These are phyloP conservation scores for Miscanthus lutarioriparius DNA, from an alignment of 176 grass and related monocot species.

Conservation along the genomic window DNA sequence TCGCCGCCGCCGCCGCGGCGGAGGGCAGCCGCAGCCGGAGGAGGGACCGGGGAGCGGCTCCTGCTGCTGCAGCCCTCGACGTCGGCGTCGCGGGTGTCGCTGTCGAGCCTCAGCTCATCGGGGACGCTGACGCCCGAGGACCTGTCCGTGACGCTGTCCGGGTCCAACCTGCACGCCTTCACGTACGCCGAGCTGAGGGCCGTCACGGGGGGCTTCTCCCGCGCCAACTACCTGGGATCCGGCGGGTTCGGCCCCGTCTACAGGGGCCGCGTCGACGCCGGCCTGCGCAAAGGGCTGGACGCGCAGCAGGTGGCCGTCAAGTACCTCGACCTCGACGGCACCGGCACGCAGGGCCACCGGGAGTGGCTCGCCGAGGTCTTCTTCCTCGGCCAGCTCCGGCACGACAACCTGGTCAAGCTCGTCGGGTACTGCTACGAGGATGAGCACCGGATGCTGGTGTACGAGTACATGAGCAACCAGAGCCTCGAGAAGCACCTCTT, in stretches of 20 bases:
- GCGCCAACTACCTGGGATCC: constrained; percentile 63
- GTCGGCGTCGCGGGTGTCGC: constrained; percentile 53
- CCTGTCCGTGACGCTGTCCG: constrained; percentile 48
- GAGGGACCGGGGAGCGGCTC: not conserved
- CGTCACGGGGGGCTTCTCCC: constrained; percentile 58
- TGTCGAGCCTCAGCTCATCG: constrained; percentile 57
- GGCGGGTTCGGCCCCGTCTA: constrained; percentile 86
- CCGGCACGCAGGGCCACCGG: constrained; percentile 64
- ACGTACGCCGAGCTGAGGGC: constrained; percentile 58
- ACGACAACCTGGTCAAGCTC: constrained; percentile 64
- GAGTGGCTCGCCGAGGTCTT: constrained; percentile 96
- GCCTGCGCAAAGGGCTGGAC: constrained; percentile 45
- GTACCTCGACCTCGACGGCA: constrained; percentile 68
- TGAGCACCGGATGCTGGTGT: constrained; percentile 81
- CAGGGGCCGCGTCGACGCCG: constrained; percentile 48
- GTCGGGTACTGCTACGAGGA: constrained; percentile 84
- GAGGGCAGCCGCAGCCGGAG: not conserved
- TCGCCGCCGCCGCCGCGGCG: not conserved
- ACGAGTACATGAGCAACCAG: constrained; percentile 68
- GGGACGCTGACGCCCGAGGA: constrained; percentile 67
- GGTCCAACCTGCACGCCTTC: constrained; percentile 71
- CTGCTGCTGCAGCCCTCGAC: not conserved
- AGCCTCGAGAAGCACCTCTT: constrained; percentile 91
- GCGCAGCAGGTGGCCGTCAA: constrained; percentile 76
- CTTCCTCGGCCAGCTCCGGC: constrained; percentile 74